Percentiles rank a stretch among this genome's conserved stretches.
These are phyloP conservation scores for Apiospora kogelbergensis DNA, from an alignment of 2,329 filamentous ascomycete genomes.

Conservation along the genomic window DNA sequence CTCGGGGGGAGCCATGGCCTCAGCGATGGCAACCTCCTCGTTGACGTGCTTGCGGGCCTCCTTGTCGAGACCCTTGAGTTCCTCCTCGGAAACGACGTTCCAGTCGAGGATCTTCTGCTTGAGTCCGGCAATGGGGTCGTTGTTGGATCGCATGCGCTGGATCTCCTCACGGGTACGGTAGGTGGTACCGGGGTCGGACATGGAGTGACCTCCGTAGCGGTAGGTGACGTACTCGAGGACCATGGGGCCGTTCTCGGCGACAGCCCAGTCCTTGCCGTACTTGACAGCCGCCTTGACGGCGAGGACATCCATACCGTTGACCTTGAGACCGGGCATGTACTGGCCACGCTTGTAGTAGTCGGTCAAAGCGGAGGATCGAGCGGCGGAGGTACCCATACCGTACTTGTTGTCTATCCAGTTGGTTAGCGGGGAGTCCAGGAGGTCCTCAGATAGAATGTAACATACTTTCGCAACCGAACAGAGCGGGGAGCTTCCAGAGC, in stretches of 20 bases:
- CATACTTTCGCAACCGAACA: constrained; percentile 98
- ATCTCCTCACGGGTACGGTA: constrained; percentile 99
- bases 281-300: constrained; percentile 95
- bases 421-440: constrained; percentile 24
- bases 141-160: constrained; percentile 98
- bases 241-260: constrained; percentile 82
- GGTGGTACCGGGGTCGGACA: constrained; percentile 98
- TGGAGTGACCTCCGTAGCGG: constrained; percentile 98
- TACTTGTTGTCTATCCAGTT: constrained; percentile 92
- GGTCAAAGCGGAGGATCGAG: constrained; percentile 90
- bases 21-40: constrained; percentile 84
- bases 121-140: constrained; percentile 95
- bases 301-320: constrained; percentile 99
- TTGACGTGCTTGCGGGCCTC: constrained; percentile 83
- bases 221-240: constrained; percentile 99
- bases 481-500: constrained; percentile 92
- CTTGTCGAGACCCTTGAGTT: constrained; percentile 96
- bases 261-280: constrained; percentile 88
- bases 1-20: constrained; percentile 83
- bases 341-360: constrained; percentile 99
- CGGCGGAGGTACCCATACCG: constrained; percentile 97
- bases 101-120: constrained; percentile 99
- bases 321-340: constrained; percentile 98
- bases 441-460: constrained; percentile 23
- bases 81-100: constrained; percentile 86